Evolutionary conservation across 2,329 filamentous ascomycete species (phyloP).

Genomic region (Aspergillus fumigatiaffinis): DNA sequence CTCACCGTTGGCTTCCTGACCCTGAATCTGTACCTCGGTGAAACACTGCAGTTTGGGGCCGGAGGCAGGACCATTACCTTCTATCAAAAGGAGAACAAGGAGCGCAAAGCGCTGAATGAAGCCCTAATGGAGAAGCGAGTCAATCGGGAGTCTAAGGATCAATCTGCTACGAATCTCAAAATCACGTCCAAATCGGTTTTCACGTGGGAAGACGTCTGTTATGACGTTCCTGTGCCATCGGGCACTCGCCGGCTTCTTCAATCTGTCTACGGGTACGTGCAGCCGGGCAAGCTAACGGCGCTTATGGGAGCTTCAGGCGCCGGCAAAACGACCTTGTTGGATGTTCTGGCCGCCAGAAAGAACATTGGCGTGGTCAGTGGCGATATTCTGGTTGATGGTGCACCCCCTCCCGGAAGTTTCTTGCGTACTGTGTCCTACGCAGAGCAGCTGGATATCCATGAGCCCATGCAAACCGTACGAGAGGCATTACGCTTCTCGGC

Average conservation of each 20-base stretch:
- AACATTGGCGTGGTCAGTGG: constrained; percentile 57
- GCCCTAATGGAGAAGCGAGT: constrained; percentile 39
- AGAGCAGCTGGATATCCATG: constrained; percentile 64
- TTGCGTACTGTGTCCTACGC: constrained; percentile 54
- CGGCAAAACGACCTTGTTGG: constrained; percentile 69
- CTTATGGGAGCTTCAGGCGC: constrained; percentile 75
- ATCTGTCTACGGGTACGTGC: constrained; percentile 70
- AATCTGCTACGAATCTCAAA: constrained; percentile 45
- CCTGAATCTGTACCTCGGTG: constrained; percentile 38
- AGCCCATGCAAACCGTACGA: constrained; percentile 59
- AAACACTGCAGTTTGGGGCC: constrained; percentile 36
- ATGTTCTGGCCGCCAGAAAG: constrained; percentile 68
- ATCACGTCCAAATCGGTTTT: constrained; percentile 60
- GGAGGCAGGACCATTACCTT: constrained; percentile 42
- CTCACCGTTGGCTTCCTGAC: constrained; percentile 34
- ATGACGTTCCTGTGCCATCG: constrained; percentile 58
- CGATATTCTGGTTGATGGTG: constrained; percentile 62
- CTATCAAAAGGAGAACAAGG: constrained; percentile 38
- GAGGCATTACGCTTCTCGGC: constrained; percentile 64
- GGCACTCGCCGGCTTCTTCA: constrained; percentile 54
- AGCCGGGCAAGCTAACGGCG: constrained; percentile 70
- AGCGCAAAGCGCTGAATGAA: constrained; percentile 35
- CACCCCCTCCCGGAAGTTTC: constrained; percentile 60
- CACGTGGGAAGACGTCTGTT: constrained; percentile 70
- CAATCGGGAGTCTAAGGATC: constrained; percentile 32